A percentile compares a stretch with the other conserved stretches of the same genome.
Evolutionary conservation across 2,329 filamentous ascomycete species (phyloP).

Genomic region (Fusarium sp.): DNA sequence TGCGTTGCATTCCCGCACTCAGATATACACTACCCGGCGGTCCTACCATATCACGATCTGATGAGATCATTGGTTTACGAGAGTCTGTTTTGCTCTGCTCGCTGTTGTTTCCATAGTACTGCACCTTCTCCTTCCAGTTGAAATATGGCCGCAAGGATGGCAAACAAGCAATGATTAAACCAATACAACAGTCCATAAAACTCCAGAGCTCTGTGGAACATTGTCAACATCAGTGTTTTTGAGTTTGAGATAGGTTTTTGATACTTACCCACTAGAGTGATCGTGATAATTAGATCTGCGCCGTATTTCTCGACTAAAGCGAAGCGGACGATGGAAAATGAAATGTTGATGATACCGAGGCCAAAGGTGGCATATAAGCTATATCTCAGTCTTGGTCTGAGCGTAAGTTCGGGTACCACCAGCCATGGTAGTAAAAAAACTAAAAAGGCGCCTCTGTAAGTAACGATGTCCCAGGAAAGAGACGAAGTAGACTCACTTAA

Average conservation of each 20-base stretch:
- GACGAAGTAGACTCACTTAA: neutral
- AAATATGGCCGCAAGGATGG: slow-evolving; percentile 24
- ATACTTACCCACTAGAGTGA: slow-evolving; percentile 16
- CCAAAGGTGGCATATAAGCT: slow-evolving; percentile 30
- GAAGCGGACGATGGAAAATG: slow-evolving; percentile 16
- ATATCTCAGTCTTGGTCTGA: slow-evolving; percentile 3
- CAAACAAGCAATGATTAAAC: slow-evolving; percentile 21
- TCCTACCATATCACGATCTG: neutral
- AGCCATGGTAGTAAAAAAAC: slow-evolving; percentile 34
- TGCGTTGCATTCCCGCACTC: neutral
- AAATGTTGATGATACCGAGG: slow-evolving; percentile 21
- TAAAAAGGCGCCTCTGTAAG: neutral
- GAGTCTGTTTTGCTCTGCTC: slow-evolving; percentile 3
- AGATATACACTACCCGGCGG: slow-evolving; percentile 2
- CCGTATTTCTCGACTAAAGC: neutral
- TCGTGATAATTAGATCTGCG: slow-evolving; percentile 1
- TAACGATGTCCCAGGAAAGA: fast-evolving
- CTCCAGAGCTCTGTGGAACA: slow-evolving; percentile 9
- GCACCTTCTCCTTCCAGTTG: slow-evolving; percentile 1
- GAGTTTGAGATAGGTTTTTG: fast-evolving
- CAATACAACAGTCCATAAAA: slow-evolving; percentile 16
- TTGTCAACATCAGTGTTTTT: neutral
- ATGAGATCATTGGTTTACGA: neutral
- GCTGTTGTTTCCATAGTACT: slow-evolving; percentile 7
- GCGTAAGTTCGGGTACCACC: slow-evolving; percentile 15